Evolutionary conservation across 148 eudicot genomes (phyloP).

Genomic region (Chenopodium album): DNA sequence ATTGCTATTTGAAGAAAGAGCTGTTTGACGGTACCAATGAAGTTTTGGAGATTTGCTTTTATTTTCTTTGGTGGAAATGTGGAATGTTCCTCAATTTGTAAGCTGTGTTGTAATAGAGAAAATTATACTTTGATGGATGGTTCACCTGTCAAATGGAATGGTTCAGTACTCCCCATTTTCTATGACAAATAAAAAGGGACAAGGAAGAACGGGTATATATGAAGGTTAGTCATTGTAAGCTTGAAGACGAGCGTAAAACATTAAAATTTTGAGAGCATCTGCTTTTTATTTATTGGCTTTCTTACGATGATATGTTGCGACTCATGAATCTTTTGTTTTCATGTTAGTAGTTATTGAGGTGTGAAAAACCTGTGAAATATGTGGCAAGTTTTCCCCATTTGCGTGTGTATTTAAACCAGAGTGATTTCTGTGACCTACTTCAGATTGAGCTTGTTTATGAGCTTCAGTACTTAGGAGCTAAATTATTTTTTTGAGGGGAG

Average conservation of each 20-base stretch:
- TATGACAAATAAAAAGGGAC: too few species aligned
- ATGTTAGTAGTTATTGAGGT: neutral
- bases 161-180: too few species aligned
- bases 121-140: neutral
- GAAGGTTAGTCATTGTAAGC: neutral
- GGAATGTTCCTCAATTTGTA: conserved; percentile 9
- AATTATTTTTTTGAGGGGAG: neutral
- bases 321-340: neutral
- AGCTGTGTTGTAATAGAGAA: neutral
- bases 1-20: conserved; percentile 2
- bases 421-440: neutral
- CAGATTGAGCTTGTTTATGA: neutral
- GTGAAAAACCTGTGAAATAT: neutral
- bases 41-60: neutral
- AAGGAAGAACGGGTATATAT: too few species aligned
- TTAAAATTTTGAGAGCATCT: neutral
- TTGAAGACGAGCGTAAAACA: neutral
- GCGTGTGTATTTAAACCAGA: neutral
- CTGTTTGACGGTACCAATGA: conserved; percentile 5
- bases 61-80: neutral
- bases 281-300: neutral
- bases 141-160: too few species aligned
- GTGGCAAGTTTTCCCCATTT: neutral
- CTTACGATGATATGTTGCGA: neutral
- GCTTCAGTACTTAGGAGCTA: neutral